phyloP scores from a whole-genome alignment of 1,139 yeast species.

The Pneumocystis sp. region DNA sequence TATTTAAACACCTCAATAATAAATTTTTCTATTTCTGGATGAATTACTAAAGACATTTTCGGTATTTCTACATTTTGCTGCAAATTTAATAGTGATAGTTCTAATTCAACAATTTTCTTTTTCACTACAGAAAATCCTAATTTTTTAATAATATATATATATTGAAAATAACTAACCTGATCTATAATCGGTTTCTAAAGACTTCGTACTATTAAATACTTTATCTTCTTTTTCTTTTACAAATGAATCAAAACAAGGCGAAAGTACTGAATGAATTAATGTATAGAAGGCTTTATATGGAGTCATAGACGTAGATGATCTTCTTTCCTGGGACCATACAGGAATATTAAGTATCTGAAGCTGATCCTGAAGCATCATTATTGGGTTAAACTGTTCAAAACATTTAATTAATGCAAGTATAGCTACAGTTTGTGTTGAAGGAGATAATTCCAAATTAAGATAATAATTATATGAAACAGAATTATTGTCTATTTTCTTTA shows the following conservation, averaged over 20 bases:
- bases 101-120: constrained; percentile 55
- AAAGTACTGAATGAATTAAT: constrained; percentile 40
- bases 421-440: constrained; percentile 1
- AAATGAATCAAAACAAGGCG: constrained; percentile 38
- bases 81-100: constrained; percentile 51
- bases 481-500: background rate
- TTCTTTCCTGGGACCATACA: background rate
- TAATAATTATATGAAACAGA: background rate
- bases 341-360: constrained; percentile 10
- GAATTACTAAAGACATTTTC: constrained; percentile 39
- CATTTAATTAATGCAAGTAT: constrained; percentile 10
- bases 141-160: background rate
- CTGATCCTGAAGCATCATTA: constrained; percentile 5
- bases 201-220: constrained; percentile 1
- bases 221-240: constrained; percentile 12
- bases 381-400: background rate
- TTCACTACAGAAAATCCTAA: constrained; percentile 31
- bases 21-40: constrained; percentile 36
- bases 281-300: constrained; percentile 45
- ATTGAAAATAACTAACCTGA: constrained; percentile 5
- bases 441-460: constrained; percentile 2
- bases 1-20: constrained; percentile 22
- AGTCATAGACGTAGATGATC: constrained; percentile 11
- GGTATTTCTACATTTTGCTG: constrained; percentile 60
- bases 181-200: constrained; percentile 3